A percentile compares a stretch with the other conserved stretches of the same genome.
Conservation (phyloP, 768 basidiomycete species). For the Tylopilus sp. region DNA sequence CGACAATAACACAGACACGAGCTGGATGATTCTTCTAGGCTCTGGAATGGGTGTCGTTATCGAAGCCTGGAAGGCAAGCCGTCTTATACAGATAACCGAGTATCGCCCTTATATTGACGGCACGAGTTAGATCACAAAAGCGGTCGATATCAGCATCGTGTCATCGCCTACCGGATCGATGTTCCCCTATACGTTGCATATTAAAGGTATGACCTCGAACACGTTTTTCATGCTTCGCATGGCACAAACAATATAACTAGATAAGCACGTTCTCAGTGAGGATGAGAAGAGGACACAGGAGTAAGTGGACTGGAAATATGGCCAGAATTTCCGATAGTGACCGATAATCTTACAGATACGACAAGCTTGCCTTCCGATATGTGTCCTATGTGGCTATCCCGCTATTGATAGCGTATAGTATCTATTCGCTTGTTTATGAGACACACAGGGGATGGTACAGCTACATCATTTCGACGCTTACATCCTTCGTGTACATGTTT, state of each 20-base stretch:
- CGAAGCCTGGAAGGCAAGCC: conserved; percentile 89
- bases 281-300: conserved; percentile 98
- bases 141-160: conserved; percentile 79
- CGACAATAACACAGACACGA: conserved; percentile 93
- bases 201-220: conserved; percentile 59
- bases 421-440: conserved; percentile 79
- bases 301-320: conserved; percentile 41
- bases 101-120: conserved; percentile 13
- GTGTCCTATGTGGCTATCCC: conserved; percentile 91
- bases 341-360: conserved; percentile 52
- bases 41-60: conserved; percentile 78
- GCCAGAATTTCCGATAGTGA: conserved; percentile 24
- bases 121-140: conserved; percentile 68
- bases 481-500: conserved; percentile 94
- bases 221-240: conserved; percentile 11
- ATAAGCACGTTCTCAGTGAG: conserved; percentile 94
- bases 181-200: conserved; percentile 75
- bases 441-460: conserved; percentile 95
- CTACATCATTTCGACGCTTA: conserved; percentile 89
- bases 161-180: conserved; percentile 57
- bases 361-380: conserved; percentile 90
- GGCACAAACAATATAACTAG: conserved; percentile 33
- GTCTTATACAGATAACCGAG: conserved; percentile 3
- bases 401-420: conserved; percentile 67
- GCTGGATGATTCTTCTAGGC: conserved; percentile 94